phyloP scores from a whole-genome alignment of 2,329 filamentous ascomycete genomes.

The Elsinoe fawcettii region DNA sequence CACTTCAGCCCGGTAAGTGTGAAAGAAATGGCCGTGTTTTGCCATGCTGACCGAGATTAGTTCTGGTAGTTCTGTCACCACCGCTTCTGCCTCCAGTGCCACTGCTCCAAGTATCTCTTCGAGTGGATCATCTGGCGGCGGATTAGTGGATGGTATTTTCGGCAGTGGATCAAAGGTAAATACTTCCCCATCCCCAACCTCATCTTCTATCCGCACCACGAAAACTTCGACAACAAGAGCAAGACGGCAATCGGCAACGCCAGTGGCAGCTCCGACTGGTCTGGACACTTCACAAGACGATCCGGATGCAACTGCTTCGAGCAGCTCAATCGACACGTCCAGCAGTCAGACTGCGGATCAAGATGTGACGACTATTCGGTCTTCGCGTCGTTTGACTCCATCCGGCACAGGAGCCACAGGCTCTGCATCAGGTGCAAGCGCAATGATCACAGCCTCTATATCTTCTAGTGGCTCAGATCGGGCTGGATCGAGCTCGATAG shows the following conservation, averaged over 20 bases:
- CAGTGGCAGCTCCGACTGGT: neutral
- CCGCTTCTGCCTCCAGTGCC: neutral
- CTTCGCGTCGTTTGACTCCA: neutral
- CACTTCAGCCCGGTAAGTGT: no score
- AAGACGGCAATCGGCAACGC: neutral
- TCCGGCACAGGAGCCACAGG: neutral
- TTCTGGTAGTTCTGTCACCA: neutral
- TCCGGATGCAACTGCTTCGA: neutral
- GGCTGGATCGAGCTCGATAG: neutral
- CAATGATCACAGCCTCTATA: neutral
- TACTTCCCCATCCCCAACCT: neutral
- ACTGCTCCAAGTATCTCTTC: neutral
- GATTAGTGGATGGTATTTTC: neutral
- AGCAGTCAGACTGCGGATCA: neutral
- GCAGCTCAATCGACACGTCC: neutral
- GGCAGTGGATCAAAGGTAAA: constrained; percentile 4
- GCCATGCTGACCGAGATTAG: no score
- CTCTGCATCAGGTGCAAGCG: neutral
- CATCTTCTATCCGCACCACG: neutral
- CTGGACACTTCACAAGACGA: neutral
- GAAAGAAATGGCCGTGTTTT: no score
- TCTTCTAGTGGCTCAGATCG: neutral
- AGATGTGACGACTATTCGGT: neutral
- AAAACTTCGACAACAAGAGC: neutral
- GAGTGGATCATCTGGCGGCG: neutral